These are phyloP conservation scores for Ogataea pilisensis DNA, from an alignment of 805 yeast species.

Conservation along the genomic window DNA sequence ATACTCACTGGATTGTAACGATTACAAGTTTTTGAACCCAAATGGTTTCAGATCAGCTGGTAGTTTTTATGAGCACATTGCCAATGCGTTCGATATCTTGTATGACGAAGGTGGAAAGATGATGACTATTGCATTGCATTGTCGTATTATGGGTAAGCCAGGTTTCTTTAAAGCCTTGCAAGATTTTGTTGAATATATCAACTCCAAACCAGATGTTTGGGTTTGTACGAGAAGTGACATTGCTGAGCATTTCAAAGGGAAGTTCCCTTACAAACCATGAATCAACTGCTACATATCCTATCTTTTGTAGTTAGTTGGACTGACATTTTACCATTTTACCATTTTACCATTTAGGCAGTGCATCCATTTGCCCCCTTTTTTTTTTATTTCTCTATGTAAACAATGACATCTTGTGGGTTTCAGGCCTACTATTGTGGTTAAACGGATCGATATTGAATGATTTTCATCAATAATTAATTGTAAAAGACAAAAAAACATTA, in stretches of 20 bases:
- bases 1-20: constrained; percentile 26
- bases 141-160: constrained; percentile 35
- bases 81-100: constrained; percentile 34
- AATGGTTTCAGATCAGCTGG: constrained; percentile 27
- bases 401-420: too few species aligned
- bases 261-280: constrained; percentile 22
- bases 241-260: constrained; percentile 28
- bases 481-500: too few species aligned
- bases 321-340: too few species aligned
- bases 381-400: too few species aligned
- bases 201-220: constrained; percentile 32
- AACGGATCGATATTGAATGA: too few species aligned
- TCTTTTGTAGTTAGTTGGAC: too few species aligned
- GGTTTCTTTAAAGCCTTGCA: constrained; percentile 33
- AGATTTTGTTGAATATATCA: constrained; percentile 34
- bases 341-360: too few species aligned
- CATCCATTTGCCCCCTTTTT: too few species aligned
- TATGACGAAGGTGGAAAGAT: constrained; percentile 36
- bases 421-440: too few species aligned
- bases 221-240: constrained; percentile 36
- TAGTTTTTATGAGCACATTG: constrained; percentile 29
- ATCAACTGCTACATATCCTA: too few species aligned
- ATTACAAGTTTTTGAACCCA: constrained; percentile 21
- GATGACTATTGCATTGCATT: constrained; percentile 37
- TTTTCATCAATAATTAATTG: too few species aligned